A percentile compares a stretch with the other conserved stretches of the same genome.
Conservation (phyloP, 1,139 yeast species). For the Ogataea hybrid region DNA sequence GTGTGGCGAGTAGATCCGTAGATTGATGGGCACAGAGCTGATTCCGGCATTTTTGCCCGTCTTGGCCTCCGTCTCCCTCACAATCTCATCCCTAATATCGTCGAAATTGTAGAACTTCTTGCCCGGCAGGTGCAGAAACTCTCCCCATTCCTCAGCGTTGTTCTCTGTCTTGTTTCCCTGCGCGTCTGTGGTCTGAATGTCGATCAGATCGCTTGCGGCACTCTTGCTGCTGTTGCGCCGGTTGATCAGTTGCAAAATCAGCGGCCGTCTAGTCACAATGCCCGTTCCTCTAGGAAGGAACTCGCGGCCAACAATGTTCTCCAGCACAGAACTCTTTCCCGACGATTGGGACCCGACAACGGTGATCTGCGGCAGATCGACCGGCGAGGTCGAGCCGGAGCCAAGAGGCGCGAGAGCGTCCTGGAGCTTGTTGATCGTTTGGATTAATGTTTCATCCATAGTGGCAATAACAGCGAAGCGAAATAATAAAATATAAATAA, state of each 20-base stretch:
- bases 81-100: conserved; percentile 88
- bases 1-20: conserved; percentile 93
- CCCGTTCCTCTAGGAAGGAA: conserved; percentile 96
- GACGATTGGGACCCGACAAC: conserved; percentile 96
- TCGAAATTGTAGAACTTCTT: conserved; percentile 87
- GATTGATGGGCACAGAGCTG: conserved; percentile 87
- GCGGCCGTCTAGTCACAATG: conserved; percentile 82
- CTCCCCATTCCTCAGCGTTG: conserved; percentile 97
- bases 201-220: conserved; percentile 36
- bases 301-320: conserved; percentile 93
- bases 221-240: conserved; percentile 43
- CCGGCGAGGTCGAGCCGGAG: conserved; percentile 78
- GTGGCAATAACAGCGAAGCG: conserved; percentile 11
- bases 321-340: conserved; percentile 91
- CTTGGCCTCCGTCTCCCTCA: conserved; percentile 88
- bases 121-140: conserved; percentile 88
- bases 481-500: conserved; percentile 5
- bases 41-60: conserved; percentile 94
- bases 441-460: conserved; percentile 90
- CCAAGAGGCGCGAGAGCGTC: conserved; percentile 95
- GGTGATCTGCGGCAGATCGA: conserved; percentile 93
- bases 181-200: conserved; percentile 36
- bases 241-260: conserved; percentile 76
- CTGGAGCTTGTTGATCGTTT: conserved; percentile 89
- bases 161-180: conserved; percentile 60